Base-by-base conservation (phyloP, 116 monocot species). In the Phalaenopsis hybrid region DNA sequence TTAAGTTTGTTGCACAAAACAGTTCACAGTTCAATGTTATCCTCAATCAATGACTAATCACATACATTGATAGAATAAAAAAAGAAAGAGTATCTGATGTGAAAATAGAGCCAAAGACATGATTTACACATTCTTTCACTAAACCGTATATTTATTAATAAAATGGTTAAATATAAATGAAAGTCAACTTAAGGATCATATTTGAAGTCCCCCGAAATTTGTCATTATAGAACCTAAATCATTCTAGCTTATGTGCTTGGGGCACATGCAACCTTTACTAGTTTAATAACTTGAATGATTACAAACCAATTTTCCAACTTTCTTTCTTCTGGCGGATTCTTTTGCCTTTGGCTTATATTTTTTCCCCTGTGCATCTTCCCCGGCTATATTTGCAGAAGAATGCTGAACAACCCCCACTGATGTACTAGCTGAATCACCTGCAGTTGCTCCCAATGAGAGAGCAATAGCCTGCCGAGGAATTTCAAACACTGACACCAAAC, bases 401-500 rank as follows among this genome's bases (percentile, higher is more conserved):
- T 28, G 78, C 75, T 58, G 65, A 85, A 79, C 69, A 74, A 57
- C 0, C n/a, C 11, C 59, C 76, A 11, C 17, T 51, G 4, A 37
- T 76, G 8, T 70, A 45, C 45, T 78, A 45, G 49, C 37, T 76
- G 83, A 51, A n/a, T 70, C 80, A 68, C 78, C 80, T n/a, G 41
- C 37, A 44, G 80, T 65, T 79, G 63, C 89, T 82, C 84, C 90
- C 68, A 96, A 84, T 43, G 96, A 96, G 3, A 93, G 82, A 77
- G 93, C 90, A 85, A 96, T 93, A 45, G 93, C 96, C 96, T 96
- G 83, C 44, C 79, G 48, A 78, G 10, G 41, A 78, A 25, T 78
- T 23, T 33, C 75, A 44, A 37, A 13, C 80, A 75, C 77, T 51
- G 77, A 12, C n/a, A 5, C 77, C 46, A 2, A 57, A 34, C 17